Conservation (phyloP, 1,139 yeast species). For the Kurtzmaniella natalensis region DNA sequence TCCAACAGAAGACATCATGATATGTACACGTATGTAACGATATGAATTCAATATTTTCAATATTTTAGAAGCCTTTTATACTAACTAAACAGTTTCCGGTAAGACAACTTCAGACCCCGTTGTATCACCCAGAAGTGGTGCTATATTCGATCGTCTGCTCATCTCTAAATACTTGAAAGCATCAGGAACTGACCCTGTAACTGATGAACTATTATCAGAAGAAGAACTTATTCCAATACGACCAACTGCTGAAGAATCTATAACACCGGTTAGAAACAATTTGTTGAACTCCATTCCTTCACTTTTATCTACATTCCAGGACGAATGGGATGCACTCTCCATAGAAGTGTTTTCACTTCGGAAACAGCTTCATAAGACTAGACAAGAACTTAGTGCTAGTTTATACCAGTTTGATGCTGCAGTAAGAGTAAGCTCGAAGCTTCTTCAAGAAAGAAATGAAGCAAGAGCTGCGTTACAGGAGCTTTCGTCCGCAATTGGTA, state of each 20-base stretch:
- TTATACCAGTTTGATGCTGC: conserved; percentile 90
- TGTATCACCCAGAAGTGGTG: conserved; percentile 68
- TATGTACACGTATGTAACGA: conserved; percentile 2
- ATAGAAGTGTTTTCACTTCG: conserved; percentile 74
- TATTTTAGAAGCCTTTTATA: background rate
- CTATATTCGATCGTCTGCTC: conserved; percentile 63
- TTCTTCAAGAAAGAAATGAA: conserved; percentile 72
- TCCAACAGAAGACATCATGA: background rate
- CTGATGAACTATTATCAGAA: conserved; percentile 51
- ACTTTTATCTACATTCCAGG: conserved; percentile 68
- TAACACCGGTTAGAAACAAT: conserved; percentile 47
- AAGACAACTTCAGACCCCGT: conserved; percentile 66
- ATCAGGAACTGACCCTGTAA: conserved; percentile 73
- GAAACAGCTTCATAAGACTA: conserved; percentile 62
- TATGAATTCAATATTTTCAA: background rate
- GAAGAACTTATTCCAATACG: conserved; percentile 50
- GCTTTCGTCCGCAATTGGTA: conserved; percentile 30
- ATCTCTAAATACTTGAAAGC: conserved; percentile 60
- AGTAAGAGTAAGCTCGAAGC: conserved; percentile 73
- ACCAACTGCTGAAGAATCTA: conserved; percentile 12
- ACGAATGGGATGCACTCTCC: conserved; percentile 88
- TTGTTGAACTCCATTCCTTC: conserved; percentile 71
- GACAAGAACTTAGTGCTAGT: conserved; percentile 72
- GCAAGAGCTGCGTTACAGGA: conserved; percentile 56
- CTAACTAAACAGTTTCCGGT: conserved; percentile 48